Percentiles rank a stretch among this genome's conserved stretches.
Evolutionary conservation across 139 green algal species (phyloP).

Genomic region (Chlamydomonas asymmetrica): DNA sequence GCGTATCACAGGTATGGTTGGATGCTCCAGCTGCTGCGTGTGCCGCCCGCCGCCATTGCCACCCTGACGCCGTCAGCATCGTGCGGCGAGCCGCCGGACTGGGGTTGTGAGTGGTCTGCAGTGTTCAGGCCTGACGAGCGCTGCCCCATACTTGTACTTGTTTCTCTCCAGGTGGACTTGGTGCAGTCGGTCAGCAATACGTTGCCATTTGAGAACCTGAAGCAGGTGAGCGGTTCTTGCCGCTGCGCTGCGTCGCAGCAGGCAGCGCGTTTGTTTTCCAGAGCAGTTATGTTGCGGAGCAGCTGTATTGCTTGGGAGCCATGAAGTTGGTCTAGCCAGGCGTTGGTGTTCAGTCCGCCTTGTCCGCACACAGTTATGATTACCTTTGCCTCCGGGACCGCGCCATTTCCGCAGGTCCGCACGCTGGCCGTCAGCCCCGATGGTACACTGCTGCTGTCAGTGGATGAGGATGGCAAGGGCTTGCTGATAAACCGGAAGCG

Average conservation of each 20-base stretch:
- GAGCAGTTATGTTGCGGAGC: too few species aligned
- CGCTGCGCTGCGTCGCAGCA: neutral
- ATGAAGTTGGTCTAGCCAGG: too few species aligned
- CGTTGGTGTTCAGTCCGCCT: too few species aligned
- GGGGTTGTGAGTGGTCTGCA: too few species aligned
- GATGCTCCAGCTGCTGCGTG: too few species aligned
- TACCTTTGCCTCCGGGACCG: neutral
- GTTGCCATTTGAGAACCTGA: constrained; percentile 83
- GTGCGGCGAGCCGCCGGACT: too few species aligned
- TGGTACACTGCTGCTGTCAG: constrained; percentile 80
- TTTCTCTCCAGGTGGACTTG: constrained; percentile 69
- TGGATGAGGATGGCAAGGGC: constrained; percentile 81
- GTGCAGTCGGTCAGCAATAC: constrained; percentile 70
- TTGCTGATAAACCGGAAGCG: constrained; percentile 79
- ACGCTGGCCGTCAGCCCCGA: constrained; percentile 79
- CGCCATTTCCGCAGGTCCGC: constrained; percentile 55
- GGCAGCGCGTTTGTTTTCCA: too few species aligned
- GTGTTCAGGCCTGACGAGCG: too few species aligned
- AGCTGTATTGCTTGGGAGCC: too few species aligned
- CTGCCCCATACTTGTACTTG: too few species aligned
- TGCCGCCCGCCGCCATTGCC: too few species aligned
- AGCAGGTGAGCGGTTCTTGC: constrained; percentile 41
- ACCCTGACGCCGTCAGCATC: too few species aligned
- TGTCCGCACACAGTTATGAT: neutral
- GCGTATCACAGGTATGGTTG: constrained; percentile 69